Evolutionary conservation across 2,329 filamentous ascomycete species (phyloP).

Genomic region (Calonectria pseudoturangicola): DNA sequence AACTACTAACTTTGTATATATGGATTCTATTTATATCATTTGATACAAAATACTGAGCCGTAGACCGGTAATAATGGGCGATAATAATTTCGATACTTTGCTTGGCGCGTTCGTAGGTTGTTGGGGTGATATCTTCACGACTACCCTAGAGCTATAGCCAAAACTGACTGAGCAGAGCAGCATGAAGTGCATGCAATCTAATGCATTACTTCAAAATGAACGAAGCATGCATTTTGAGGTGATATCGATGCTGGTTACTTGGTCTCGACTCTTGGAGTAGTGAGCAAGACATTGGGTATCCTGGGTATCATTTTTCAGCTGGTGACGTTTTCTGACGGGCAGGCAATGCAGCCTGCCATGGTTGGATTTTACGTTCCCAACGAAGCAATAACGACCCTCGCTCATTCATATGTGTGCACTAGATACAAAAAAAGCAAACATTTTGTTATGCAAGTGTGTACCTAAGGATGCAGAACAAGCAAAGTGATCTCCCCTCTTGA

Average conservation of each 20-base stretch:
- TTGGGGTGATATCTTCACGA: background rate
- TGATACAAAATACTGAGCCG: too few species aligned
- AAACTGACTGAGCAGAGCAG: background rate
- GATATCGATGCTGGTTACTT: background rate
- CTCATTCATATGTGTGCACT: background rate
- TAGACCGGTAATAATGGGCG: too few species aligned
- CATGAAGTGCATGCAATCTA: background rate
- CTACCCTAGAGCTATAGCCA: background rate
- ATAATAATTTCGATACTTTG: background rate
- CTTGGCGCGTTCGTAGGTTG: background rate
- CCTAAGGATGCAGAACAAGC: slow-evolving; percentile 1
- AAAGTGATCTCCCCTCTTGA: background rate
- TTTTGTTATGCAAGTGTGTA: background rate
- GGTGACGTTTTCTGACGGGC: background rate
- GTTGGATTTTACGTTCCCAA: background rate
- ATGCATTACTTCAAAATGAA: background rate
- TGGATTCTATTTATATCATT: too few species aligned
- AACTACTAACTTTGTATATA: too few species aligned
- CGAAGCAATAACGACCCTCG: background rate
- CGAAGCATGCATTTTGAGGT: background rate
- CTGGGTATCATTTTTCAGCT: background rate
- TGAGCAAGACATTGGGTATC: background rate
- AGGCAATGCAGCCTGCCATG: slow-evolving; percentile 4
- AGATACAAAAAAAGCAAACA: background rate
- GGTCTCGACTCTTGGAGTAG: background rate